Evolutionary conservation across 1,284 basidiomycete species (phyloP), one percentile per base, ranked within the genome.

Genomic region (Cutaneotrichosporon sp.): DNA sequence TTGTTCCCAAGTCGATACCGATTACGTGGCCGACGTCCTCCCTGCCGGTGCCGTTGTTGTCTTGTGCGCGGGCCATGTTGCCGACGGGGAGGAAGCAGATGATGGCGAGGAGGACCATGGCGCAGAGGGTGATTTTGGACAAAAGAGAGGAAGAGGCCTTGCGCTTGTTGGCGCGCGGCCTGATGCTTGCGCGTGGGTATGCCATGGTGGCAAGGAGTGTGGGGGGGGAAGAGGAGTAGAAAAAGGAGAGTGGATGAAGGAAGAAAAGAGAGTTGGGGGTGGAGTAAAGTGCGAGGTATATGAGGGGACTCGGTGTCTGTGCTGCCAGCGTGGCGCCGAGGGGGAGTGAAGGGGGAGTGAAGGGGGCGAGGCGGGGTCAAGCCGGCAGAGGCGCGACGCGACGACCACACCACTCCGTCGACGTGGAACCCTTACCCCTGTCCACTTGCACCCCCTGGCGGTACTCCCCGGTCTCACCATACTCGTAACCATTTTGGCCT

Each of bases 21-120:
- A 58, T 58, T 71, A 97, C 94, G 50, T 90, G 89, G 65, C 94
- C 94, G 80, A 92, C 94, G 71, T 92, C 88, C 51, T 78, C 73
- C 56, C n/a, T n/a, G n/a, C n/a, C n/a, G n/a, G n/a, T n/a, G n/a
- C n/a, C n/a, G n/a, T 79, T 73, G 43, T 73, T 72, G 57, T 79
- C 77, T 60, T 73, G 68, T 31, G 75, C 78, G 54, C 66, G 67
- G 31, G 74, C 75, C 46, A 69, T 59, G 61, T 59, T 64, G 31
- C 69, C 69, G 18, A 69, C 69, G 34, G 79, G 78, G 29, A 79
- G 62, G 70, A 80, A 75, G 67, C 77, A 76, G 69, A 81, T 60
- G 67, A 80, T 64, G 52, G 79, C 79, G 64, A 80, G 64, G 63
- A 81, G 70, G 63, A 78, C 76, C 59, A 77, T 72, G 51, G 72